These are phyloP conservation scores for Gossypium laxum DNA, from an alignment of 441 rosid genomes.

Conservation along the genomic window DNA sequence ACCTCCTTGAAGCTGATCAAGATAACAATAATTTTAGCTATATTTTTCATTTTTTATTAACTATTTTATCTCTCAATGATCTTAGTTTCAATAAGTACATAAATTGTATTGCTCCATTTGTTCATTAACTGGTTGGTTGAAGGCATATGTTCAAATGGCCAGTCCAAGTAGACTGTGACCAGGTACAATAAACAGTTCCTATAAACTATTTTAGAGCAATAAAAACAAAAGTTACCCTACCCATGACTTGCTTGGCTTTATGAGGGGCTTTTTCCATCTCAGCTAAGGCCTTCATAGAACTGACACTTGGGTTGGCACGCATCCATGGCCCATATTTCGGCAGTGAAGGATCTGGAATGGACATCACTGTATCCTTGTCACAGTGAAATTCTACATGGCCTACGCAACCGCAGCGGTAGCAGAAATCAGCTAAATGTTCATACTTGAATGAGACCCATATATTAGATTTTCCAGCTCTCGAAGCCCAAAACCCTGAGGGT, in stretches of 20 bases:
- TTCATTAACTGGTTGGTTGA: neutral
- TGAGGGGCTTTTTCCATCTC: constrained; percentile 14
- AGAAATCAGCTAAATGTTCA: constrained; percentile 14
- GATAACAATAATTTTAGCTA: neutral
- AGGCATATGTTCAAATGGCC: neutral
- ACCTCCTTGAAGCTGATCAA: constrained; percentile 65
- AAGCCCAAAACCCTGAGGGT: constrained; percentile 17
- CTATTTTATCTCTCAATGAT: neutral
- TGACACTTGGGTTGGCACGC: constrained; percentile 14
- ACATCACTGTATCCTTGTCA: constrained; percentile 13
- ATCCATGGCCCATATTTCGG: constrained; percentile 19
- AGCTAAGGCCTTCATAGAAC: constrained; percentile 8
- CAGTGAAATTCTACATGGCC: constrained; percentile 10
- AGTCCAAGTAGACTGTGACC: neutral
- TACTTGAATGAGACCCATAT: constrained; percentile 12
- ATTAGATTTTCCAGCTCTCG: constrained; percentile 10
- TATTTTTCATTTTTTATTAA: neutral
- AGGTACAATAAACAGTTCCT: neutral
- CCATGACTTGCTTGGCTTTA: constrained; percentile 11
- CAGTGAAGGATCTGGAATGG: constrained; percentile 13
- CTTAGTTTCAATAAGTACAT: neutral
- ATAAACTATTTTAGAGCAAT: neutral
- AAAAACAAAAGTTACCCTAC: neutral
- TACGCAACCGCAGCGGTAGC: constrained; percentile 9
- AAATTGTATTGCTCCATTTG: neutral